These are phyloP conservation scores for Chytriomyces sp. DNA, from an alignment of 192 early-diverging fungal genomes.

Conservation along the genomic window DNA sequence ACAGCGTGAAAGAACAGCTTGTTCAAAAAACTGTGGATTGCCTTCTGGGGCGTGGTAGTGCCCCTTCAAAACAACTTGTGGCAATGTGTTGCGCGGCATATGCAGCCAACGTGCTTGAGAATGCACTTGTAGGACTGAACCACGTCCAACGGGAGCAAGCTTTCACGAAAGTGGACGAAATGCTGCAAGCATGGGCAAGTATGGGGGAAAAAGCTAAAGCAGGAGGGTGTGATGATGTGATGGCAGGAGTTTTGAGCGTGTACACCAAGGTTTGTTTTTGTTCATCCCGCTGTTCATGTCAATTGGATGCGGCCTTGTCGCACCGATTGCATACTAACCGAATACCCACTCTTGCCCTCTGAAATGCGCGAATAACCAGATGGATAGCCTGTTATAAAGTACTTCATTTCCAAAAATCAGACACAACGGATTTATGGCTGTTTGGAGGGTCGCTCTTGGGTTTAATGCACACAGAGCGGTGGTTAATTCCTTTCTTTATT, in stretches of 20 bases:
- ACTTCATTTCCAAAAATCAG: too few relatives aligned
- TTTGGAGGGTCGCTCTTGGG: too few relatives aligned
- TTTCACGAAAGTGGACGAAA: slow-evolving; percentile 85
- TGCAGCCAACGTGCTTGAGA: slow-evolving; percentile 97
- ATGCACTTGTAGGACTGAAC: slow-evolving; percentile 83
- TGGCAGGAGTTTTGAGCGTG: slow-evolving; percentile 82
- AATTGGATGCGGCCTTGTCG: too few relatives aligned
- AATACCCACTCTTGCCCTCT: too few relatives aligned
- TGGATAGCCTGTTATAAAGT: too few relatives aligned
- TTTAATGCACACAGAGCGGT: too few relatives aligned
- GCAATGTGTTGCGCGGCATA: slow-evolving; percentile 94
- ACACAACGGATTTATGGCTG: too few relatives aligned
- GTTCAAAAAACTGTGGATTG: slow-evolving; percentile 81
- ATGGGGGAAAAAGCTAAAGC: slow-evolving; percentile 58
- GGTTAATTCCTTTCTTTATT: too few relatives aligned
- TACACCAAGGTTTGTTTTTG: slow-evolving; percentile 83
- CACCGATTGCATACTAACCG: too few relatives aligned
- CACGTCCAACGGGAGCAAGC: slow-evolving; percentile 87
- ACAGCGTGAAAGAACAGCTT: slow-evolving; percentile 84
- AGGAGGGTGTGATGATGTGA: slow-evolving; percentile 60
- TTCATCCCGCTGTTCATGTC: not conserved
- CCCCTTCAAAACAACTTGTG: slow-evolving; percentile 69
- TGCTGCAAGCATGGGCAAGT: slow-evolving; percentile 83
- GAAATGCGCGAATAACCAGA: too few relatives aligned
- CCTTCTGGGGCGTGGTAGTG: slow-evolving; percentile 72